Evolutionary conservation across 2,329 filamentous ascomycete genomes (phyloP).

Genomic region (Talaromyces sp.): DNA sequence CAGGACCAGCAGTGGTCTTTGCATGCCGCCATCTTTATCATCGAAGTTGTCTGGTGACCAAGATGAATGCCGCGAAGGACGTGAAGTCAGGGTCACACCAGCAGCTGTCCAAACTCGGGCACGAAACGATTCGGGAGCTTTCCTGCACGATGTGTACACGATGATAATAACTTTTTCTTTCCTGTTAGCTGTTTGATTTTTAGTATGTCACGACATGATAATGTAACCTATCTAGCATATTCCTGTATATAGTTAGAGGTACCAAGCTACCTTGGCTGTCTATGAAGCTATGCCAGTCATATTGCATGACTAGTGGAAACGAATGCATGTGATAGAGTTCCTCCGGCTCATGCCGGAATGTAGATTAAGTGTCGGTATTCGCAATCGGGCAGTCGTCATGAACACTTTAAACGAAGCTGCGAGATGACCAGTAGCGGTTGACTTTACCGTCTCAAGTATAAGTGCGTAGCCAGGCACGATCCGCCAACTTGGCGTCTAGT

Average conservation of each 20-base stretch:
- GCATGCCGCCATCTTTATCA: constrained; percentile 50
- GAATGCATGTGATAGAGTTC: not conserved
- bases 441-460: too few species aligned
- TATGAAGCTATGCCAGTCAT: not conserved
- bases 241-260: constrained; percentile 7
- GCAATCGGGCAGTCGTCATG: not conserved
- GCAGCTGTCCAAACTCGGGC: constrained; percentile 1
- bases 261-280: not conserved
- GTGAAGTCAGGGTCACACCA: not conserved
- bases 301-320: not conserved
- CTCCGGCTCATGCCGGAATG: not conserved
- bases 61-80: constrained; percentile 17
- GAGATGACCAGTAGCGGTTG: too few species aligned
- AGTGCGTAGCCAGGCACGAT: not conserved
- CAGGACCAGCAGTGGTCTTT: constrained; percentile 43
- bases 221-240: constrained; percentile 15
- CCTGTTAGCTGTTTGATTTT: not conserved
- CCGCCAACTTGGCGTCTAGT: too few species aligned
- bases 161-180: not conserved
- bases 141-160: constrained; percentile 41
- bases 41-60: constrained; percentile 41
- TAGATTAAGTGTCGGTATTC: not conserved
- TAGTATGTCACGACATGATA: not conserved
- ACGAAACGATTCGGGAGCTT: constrained; percentile 28
- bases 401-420: too few species aligned